Evolutionary conservation across 108 stramenopile species (phyloP), one percentile per base, ranked within the genome.

Genomic region (Tribonema minus): DNA sequence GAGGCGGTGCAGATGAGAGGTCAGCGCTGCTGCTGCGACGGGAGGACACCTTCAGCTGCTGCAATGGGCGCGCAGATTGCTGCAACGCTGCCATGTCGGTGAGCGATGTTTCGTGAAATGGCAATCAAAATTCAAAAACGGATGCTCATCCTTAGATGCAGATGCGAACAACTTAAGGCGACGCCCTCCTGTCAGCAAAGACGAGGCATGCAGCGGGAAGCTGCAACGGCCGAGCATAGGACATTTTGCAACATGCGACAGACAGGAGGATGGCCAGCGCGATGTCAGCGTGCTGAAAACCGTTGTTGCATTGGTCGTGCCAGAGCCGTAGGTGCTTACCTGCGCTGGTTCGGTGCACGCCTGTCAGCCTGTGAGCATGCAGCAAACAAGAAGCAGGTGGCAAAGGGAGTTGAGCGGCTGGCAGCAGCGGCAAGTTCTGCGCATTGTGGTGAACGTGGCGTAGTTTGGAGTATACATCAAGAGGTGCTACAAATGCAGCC

Each of bases 261-360:
- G n/a, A n/a, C n/a, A n/a, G n/a, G n/a, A n/a, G n/a, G n/a, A n/a
- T n/a, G n/a, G n/a, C n/a, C n/a, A n/a, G n/a, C n/a, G n/a, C n/a
- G n/a, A n/a, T n/a, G n/a, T n/a, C n/a, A n/a, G n/a, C n/a, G n/a
- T n/a, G n/a, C n/a, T n/a, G n/a, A n/a, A n/a, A n/a, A n/a, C n/a
- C n/a, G n/a, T n/a, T n/a, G n/a, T n/a, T n/a, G n/a, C n/a, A n/a
- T n/a, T n/a, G 92, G 90, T 12, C 92, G 86, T 78, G 92, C 93
- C 38, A 92, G 85, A 35, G 92, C 92, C 36, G 90, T 88, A 75
- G 92, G 93, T 20, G 91, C 86, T 2, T 92, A 84, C 4, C 90
- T 75, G 83, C 29, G 82, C 82, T 3, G 62, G 39, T 64, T 85
- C 85, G 84, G 84, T 2, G 88, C 85, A 15, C 70, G 58, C 34